Percentiles rank a stretch among this genome's conserved stretches.
Evolutionary conservation across 805 yeast genomes (phyloP).

Genomic region (Ogataea ramenticola): DNA sequence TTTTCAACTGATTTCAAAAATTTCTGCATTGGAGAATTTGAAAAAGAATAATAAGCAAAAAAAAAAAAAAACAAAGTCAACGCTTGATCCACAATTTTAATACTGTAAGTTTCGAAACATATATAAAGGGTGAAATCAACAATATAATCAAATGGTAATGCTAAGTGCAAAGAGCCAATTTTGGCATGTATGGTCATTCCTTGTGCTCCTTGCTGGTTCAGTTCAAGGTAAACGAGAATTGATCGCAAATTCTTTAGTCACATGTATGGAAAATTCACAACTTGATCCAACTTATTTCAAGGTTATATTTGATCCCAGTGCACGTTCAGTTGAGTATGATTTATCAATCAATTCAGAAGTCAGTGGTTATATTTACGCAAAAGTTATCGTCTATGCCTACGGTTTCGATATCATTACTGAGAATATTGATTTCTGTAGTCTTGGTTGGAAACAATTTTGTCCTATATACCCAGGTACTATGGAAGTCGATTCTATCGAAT

Average conservation of each 20-base stretch:
- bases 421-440: constrained; percentile 53
- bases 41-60: too few species aligned
- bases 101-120: too few species aligned
- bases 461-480: constrained; percentile 79
- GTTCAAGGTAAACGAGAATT: constrained; percentile 25
- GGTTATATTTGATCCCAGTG: constrained; percentile 70
- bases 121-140: too few species aligned
- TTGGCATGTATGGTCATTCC: background rate
- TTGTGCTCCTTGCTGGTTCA: constrained; percentile 9
- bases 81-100: too few species aligned
- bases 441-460: constrained; percentile 82
- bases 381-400: constrained; percentile 72
- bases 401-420: constrained; percentile 66
- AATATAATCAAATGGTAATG: too few species aligned
- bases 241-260: constrained; percentile 70
- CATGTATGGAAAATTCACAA: constrained; percentile 75
- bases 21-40: too few species aligned
- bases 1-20: too few species aligned
- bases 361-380: constrained; percentile 59
- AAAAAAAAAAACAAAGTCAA: too few species aligned
- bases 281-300: constrained; percentile 68
- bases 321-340: constrained; percentile 57
- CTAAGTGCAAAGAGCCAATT: background rate
- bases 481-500: constrained; percentile 65
- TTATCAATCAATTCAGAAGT: constrained; percentile 65